Base-by-base conservation (phyloP, 108 stramenopile genomes). In the Cyclostephanos invisitatus region DNA sequence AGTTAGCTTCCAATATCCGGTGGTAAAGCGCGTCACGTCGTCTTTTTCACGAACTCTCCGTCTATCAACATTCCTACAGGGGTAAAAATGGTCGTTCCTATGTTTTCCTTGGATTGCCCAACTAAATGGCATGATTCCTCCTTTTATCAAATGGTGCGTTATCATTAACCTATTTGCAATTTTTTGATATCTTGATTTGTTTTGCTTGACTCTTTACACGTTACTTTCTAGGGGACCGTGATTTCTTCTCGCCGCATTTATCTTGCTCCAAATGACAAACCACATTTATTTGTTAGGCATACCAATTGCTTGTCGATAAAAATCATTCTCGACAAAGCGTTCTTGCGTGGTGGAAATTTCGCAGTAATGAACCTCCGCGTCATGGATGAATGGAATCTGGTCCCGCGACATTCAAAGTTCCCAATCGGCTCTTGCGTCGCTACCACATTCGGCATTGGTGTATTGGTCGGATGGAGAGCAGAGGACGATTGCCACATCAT, bases 401-500 rank as follows among this genome's bases (percentile, higher is more conserved):
- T 87, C 80, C 91, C 91, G 15, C 80, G 85, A 10, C 89, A 90
- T 82, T 95, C 94, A 25, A 92, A 95, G 59, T 85, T 85, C 35
- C 91, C 94, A n/a, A 77, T 95, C 15, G 94, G 94, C 15, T 77
- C 86, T 25, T 91, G 91, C 38, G 91, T 95, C 66, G 89, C 91
- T 18, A 92, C 94, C 12, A 75, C 81, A 4, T 95, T 88, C 76
- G 94, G 94, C n/a, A 38, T 91, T 50, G 94, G 94, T 18, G 86
- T 95, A 2, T 56, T 95, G 38, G 94, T 92, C 44, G 94, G 94
- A 22, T 95, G 94, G 94, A 78, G 94, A 59, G 88, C 89, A 8
- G 91, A 95, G 78, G 94, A 92, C 68, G 94, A 95, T 61, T 78
- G 82, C 44, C 94, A 95, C 73, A 77, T 95, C 27, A 86, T 95